Evolutionary conservation across 345 rosid species (phyloP), one percentile per base, ranked within the genome.

Genomic region (Aquilaria yunnanensis): DNA sequence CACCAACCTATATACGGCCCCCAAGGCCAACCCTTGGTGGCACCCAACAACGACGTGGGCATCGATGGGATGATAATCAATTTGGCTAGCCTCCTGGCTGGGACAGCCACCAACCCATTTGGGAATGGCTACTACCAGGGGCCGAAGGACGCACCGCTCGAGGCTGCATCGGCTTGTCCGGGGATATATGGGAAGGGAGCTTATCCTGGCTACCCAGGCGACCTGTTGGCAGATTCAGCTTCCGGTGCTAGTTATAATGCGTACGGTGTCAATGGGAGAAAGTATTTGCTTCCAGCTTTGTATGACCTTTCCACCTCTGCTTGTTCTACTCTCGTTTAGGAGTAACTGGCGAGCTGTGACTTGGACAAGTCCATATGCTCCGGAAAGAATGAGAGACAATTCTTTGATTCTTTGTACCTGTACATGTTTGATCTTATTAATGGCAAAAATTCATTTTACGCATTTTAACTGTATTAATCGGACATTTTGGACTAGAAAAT

Each of bases 1-100:
- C 94, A 91, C 83, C 88, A 90, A 65, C 96, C 96, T 9, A 78
- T 80, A n/a, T 84, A 88, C 59, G 93, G 96, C 5, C 96, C 97
- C 9, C 97, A 91, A 60, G 68, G 29, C 67, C 70, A 83, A 12
- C 86, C 93, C 0, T 69, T 91, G 60, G 81, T 88, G 10, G 85
- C 94, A 8, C 97, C 97, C 6, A 91, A 88, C 81, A 83, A 81
- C 3, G 91, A 91, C 47, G 89, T 86, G 0, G 97, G 97, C 2
- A 47, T 91, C 1, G 97, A 91, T 13, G 97, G 96, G 1, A 88
- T 91, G 85, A 80, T 91, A 13, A 83, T 91, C 59, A 91, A 91
- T 65, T 54, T 88, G 45, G 94, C 86, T 2, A 76, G 85, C 59
- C 88, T 88, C 7, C 61, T 88, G 69, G 96, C 94, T 2, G 97